phyloP scores from a whole-genome alignment of 169 alveolate species.

The Sarcocystis neurona region DNA sequence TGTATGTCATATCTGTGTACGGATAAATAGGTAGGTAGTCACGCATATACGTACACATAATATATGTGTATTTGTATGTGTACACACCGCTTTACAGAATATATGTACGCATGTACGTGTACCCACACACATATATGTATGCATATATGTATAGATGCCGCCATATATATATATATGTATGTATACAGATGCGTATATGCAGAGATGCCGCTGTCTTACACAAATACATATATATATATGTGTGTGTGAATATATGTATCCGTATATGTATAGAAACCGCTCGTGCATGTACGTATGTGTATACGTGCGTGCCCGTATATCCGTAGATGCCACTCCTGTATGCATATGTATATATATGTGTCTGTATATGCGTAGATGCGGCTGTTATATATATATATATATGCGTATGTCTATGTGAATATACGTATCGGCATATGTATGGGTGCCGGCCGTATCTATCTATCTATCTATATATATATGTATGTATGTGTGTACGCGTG shows the following conservation, averaged over 20 bases:
- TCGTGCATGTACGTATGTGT: too few species aligned
- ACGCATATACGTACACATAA: too few species aligned
- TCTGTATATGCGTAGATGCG: background rate
- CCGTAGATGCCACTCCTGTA: too few species aligned
- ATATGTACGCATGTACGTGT: too few species aligned
- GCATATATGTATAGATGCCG: background rate
- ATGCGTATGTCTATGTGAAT: background rate
- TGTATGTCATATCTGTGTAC: too few species aligned
- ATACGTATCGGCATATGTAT: background rate
- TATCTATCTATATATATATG: background rate
- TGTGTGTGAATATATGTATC: background rate
- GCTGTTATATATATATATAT: background rate
- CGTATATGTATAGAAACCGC: too few species aligned
- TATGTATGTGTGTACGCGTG: background rate
- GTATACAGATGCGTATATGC: background rate
- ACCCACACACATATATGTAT: background rate
- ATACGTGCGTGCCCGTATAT: too few species aligned
- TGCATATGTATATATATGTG: conserved; percentile 20
- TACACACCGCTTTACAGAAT: too few species aligned
- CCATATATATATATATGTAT: conserved; percentile 2
- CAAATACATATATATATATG: background rate
- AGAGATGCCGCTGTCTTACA: background rate
- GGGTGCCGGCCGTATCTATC: background rate
- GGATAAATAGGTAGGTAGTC: too few species aligned
- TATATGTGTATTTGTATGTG: too few species aligned